Evolutionary conservation across 129 eudicot species (phyloP).

Genomic region (Pulicaria dysenterica): DNA sequence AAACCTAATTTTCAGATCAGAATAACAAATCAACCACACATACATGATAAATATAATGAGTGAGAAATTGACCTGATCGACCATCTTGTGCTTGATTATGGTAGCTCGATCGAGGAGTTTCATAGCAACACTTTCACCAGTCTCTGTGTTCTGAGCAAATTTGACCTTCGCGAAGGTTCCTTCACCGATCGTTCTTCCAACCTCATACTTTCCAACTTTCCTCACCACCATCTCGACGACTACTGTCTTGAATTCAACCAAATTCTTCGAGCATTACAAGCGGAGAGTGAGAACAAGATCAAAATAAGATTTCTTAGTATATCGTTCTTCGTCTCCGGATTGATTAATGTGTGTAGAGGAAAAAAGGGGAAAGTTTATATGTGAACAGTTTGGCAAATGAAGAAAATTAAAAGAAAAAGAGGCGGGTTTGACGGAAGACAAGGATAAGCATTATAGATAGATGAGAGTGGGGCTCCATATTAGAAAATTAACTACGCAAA

Average conservation of each 20-base stretch:
- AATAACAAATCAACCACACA: conserved; percentile 8
- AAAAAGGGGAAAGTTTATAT: conserved; percentile 21
- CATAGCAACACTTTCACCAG: conserved; percentile 99
- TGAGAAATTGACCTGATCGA: conserved; percentile 65
- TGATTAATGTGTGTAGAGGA: neutral
- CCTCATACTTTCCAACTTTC: conserved; percentile 97
- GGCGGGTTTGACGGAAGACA: conserved; percentile 29
- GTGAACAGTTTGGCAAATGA: conserved; percentile 16
- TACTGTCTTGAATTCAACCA: conserved; percentile 13
- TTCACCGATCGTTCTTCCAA: conserved; percentile 97
- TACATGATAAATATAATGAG: neutral
- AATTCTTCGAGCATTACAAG: conserved; percentile 30
- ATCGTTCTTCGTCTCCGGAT: neutral
- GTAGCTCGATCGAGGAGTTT: conserved; percentile 91
- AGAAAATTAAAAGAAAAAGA: conserved; percentile 10
- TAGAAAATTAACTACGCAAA: conserved; percentile 11
- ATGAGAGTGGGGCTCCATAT: conserved; percentile 13
- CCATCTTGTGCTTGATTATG: conserved; percentile 95
- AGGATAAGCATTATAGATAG: conserved; percentile 3
- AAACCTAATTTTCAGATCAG: conserved; percentile 23
- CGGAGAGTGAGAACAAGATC: neutral
- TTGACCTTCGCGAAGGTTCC: conserved; percentile 98
- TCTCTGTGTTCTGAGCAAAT: conserved; percentile 96
- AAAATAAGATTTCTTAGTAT: neutral
- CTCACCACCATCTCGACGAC: conserved; percentile 62